Evolutionary conservation across 805 yeast genomes (phyloP).

Genomic region (Metschnikowia kunwiensis): DNA sequence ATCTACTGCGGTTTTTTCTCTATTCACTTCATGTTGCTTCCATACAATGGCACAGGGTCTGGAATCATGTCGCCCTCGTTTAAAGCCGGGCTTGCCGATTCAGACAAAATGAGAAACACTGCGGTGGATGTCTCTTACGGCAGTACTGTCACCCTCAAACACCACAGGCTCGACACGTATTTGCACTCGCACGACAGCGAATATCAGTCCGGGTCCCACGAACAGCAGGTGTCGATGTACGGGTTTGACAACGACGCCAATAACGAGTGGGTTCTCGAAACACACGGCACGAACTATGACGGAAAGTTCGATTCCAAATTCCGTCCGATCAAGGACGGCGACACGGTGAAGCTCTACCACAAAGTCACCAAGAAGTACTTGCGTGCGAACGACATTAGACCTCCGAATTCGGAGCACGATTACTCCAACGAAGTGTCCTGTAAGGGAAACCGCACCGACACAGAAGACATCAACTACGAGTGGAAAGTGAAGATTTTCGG

Average conservation of each 20-base stretch:
- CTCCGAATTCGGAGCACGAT: constrained; percentile 89
- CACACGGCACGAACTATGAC: constrained; percentile 29
- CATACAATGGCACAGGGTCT: constrained; percentile 55
- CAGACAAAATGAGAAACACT: constrained; percentile 31
- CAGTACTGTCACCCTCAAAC: constrained; percentile 68
- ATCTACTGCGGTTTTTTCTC: constrained; percentile 58
- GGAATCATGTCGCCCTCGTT: constrained; percentile 64
- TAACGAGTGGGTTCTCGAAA: constrained; percentile 73
- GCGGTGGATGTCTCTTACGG: constrained; percentile 75
- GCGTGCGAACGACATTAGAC: constrained; percentile 68
- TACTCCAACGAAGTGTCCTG: constrained; percentile 82
- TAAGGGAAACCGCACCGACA: constrained; percentile 53
- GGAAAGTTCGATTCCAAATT: constrained; percentile 38
- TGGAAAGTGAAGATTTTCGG: constrained; percentile 56
- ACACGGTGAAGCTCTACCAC: constrained; percentile 67
- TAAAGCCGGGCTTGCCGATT: constrained; percentile 53
- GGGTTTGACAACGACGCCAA: constrained; percentile 55
- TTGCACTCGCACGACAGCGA: constrained; percentile 70
- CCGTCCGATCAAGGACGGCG: constrained; percentile 49
- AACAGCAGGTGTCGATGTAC: constrained; percentile 78
- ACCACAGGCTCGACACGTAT: constrained; percentile 66
- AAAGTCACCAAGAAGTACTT: constrained; percentile 62
- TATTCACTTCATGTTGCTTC: constrained; percentile 50
- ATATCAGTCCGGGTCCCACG: constrained; percentile 63
- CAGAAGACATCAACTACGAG: constrained; percentile 66